Evolutionary conservation across 352 stramenopile species (phyloP).

Genomic region (Globisporangium mamillatum): DNA sequence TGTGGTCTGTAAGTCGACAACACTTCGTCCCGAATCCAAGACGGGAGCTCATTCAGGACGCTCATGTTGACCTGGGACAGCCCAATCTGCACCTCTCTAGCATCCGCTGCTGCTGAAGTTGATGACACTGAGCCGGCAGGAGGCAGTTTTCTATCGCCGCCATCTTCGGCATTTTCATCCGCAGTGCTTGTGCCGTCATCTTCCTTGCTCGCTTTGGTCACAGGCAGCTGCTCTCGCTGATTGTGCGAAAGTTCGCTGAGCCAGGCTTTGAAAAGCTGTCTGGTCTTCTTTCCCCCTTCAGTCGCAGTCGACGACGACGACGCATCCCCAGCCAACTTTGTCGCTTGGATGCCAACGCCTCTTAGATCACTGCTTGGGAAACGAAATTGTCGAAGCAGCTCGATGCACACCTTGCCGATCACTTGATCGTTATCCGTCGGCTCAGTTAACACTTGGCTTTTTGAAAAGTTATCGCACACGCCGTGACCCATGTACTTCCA

Average conservation of each 20-base stretch:
- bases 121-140: not conserved
- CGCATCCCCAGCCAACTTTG: constrained; percentile 42
- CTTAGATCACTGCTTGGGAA: constrained; percentile 62
- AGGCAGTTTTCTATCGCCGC: not conserved
- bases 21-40: constrained; percentile 55
- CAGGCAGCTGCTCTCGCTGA: not conserved
- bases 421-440: constrained; percentile 52
- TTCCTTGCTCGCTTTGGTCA: constrained; percentile 2
- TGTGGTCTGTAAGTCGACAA: constrained; percentile 29
- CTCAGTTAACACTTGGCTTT: constrained; percentile 51
- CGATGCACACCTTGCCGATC: constrained; percentile 51
- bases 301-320: not conserved
- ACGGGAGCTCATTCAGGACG: constrained; percentile 58
- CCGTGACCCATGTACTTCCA: constrained; percentile 88
- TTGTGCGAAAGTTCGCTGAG: constrained; percentile 27
- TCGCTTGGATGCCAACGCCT: constrained; percentile 75
- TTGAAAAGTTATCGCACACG: constrained; percentile 85
- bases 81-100: not conserved
- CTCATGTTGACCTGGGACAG: constrained; percentile 68
- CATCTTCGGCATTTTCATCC: not conserved
- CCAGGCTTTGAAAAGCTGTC: constrained; percentile 57
- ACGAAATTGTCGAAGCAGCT: constrained; percentile 58
- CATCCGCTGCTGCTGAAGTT: not conserved
- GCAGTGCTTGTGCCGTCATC: not conserved
- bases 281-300: constrained; percentile 13